Evolutionary conservation across 768 basidiomycete species (phyloP).

Genomic region (Kwoniella bestiolae): DNA sequence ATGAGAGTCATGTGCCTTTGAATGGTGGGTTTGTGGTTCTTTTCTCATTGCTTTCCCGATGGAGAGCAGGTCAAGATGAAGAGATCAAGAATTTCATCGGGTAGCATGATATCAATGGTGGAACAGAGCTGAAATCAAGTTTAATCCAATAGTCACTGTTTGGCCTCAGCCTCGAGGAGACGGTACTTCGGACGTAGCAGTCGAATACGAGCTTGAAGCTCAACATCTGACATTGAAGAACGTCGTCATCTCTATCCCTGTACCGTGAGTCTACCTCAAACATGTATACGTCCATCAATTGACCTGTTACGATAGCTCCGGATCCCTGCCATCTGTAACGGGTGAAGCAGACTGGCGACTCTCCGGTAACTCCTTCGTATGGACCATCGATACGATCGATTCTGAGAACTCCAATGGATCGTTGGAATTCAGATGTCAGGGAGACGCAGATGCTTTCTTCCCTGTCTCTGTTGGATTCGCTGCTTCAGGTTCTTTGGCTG

Average conservation of each 20-base stretch:
- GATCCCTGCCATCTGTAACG: conserved; percentile 47
- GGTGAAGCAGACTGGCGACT: conserved; percentile 69
- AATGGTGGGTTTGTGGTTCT: conserved; percentile 73
- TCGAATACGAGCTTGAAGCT: conserved; percentile 96
- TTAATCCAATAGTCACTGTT: conserved; percentile 92
- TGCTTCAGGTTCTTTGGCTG: conserved; percentile 77
- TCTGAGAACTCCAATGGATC: conserved; percentile 69
- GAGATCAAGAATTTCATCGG: too few species aligned
- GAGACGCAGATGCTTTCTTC: conserved; percentile 90
- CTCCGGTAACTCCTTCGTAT: conserved; percentile 78
- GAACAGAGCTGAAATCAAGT: too few species aligned
- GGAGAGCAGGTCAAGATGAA: too few species aligned
- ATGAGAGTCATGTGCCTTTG: conserved; percentile 88
- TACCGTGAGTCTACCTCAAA: conserved; percentile 70
- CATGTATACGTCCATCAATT: too few species aligned
- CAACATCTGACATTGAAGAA: conserved; percentile 78
- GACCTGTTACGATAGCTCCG: too few species aligned
- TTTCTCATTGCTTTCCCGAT: too few species aligned
- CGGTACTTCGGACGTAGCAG: conserved; percentile 90
- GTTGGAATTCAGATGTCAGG: conserved; percentile 86
- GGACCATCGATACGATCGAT: conserved; percentile 75
- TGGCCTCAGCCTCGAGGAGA: conserved; percentile 93
- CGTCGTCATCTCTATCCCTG: conserved; percentile 85
- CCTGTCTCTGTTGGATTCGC: conserved; percentile 84
- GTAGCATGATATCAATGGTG: too few species aligned